Percentiles rank a stretch among this genome's conserved stretches.
phyloP scores from a whole-genome alignment of 2,329 filamentous ascomycete genomes.

The Neofusicoccum umdonicola region DNA sequence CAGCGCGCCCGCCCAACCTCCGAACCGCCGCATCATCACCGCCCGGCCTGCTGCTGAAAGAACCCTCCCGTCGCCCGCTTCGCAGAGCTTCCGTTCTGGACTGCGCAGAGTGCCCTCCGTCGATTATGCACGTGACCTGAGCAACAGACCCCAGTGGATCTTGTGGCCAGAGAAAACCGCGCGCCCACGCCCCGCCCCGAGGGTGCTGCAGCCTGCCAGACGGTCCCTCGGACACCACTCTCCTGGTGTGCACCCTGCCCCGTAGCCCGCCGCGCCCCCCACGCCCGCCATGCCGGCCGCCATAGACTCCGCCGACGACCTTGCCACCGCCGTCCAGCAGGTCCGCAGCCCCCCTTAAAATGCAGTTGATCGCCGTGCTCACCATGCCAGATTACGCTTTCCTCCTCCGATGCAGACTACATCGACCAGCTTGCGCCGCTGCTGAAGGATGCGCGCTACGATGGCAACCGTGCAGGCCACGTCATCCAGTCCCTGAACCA shows the following conservation, averaged over 20 bases:
- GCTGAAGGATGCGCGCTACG: conserved; percentile 76
- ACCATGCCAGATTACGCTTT: conserved; percentile 74
- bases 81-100: background rate
- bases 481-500: conserved; percentile 75
- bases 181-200: background rate
- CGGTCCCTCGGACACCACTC: background rate
- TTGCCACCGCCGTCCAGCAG: conserved; percentile 50
- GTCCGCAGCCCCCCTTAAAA: conserved; percentile 32
- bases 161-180: background rate
- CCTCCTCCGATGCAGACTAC: conserved; percentile 88
- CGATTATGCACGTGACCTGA: background rate
- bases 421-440: conserved; percentile 93
- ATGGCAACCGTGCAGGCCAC: conserved; percentile 67
- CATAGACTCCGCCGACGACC: conserved; percentile 47
- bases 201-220: background rate
- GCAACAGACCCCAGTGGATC: background rate
- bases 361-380: background rate
- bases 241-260: background rate
- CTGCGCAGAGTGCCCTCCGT: background rate
- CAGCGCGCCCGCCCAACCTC: background rate
- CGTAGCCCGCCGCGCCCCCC: background rate
- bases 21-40: conserved; percentile 6
- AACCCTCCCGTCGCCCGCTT: background rate
- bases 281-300: conserved; percentile 30
- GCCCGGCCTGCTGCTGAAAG: conserved; percentile 2